These are phyloP conservation scores for Ophiostoma novo-ulmi DNA, from an alignment of 2,329 filamentous ascomycete species.

Conservation along the genomic window DNA sequence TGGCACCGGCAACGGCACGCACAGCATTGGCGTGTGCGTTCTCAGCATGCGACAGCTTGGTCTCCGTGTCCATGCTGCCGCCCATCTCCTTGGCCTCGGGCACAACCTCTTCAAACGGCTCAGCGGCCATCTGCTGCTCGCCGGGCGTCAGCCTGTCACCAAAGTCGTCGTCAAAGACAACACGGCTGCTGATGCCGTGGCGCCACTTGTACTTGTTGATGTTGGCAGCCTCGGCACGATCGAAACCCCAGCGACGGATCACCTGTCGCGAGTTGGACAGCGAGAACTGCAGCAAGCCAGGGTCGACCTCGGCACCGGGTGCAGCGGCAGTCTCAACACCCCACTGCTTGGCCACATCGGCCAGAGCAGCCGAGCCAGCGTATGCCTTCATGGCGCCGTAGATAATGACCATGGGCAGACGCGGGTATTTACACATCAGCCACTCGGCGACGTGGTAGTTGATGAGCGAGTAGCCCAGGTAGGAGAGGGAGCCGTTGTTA, in stretches of 20 bases:
- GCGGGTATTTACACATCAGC: slow-evolving; percentile 82
- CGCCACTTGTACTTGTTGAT: slow-evolving; percentile 51
- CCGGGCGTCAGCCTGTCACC: slow-evolving; percentile 52
- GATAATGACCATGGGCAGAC: slow-evolving; percentile 80
- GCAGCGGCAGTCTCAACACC: slow-evolving; percentile 83
- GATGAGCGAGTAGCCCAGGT: slow-evolving; percentile 75
- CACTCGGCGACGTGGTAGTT: slow-evolving; percentile 86
- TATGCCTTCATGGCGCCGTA: slow-evolving; percentile 84
- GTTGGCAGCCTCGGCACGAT: slow-evolving; percentile 46
- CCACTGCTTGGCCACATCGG: slow-evolving; percentile 75
- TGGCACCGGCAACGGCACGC: slow-evolving; percentile 72
- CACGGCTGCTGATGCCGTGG: slow-evolving; percentile 67
- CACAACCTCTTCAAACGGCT: slow-evolving; percentile 13
- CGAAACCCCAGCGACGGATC: slow-evolving; percentile 48
- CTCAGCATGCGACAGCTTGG: slow-evolving; percentile 31
- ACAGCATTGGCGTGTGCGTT: slow-evolving; percentile 62
- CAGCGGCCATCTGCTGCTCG: slow-evolving; percentile 25
- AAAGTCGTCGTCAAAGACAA: slow-evolving; percentile 80
- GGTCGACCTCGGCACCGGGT: slow-evolving; percentile 86
- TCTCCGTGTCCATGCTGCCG: slow-evolving; percentile 27
- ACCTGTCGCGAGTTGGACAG: slow-evolving; percentile 43
- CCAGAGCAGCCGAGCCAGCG: slow-evolving; percentile 67
- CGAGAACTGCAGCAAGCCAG: slow-evolving; percentile 79
- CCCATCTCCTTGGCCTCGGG: slow-evolving; percentile 14
- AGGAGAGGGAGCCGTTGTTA: slow-evolving; percentile 82